Conservation (phyloP, 2,329 filamentous ascomycete species). For the Reticulascus tulasneorum region DNA sequence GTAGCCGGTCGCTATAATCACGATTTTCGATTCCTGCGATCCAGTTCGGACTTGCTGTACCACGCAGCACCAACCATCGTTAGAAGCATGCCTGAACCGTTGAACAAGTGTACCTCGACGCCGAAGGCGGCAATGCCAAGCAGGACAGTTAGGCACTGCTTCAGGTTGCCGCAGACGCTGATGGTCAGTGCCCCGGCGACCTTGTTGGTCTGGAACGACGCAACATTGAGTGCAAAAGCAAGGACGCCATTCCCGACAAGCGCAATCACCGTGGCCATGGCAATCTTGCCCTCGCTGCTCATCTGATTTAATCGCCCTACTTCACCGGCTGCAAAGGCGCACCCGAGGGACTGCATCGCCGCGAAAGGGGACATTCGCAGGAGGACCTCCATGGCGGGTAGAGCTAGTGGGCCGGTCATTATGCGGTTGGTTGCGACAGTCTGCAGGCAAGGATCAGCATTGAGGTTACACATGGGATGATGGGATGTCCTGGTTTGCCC, state of each 20-base stretch:
- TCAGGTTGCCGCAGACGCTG: conserved; percentile 56
- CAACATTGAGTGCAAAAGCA: conserved; percentile 53
- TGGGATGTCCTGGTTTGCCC: too few species aligned
- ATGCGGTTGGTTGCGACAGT: conserved; percentile 62
- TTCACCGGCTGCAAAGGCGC: conserved; percentile 50
- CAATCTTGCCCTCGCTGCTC: conserved; percentile 29
- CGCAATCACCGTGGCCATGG: conserved; percentile 32
- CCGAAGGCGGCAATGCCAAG: conserved; percentile 51
- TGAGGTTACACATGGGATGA: conserved; percentile 1
- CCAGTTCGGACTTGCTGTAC: conserved; percentile 55
- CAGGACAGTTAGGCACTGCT: conserved; percentile 53
- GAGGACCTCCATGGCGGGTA: conserved; percentile 57
- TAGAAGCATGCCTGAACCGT: conserved; percentile 52
- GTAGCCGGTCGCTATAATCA: too few species aligned
- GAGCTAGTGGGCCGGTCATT: conserved; percentile 56
- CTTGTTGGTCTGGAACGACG: conserved; percentile 56
- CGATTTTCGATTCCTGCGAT: conserved; percentile 35
- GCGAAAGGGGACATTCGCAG: conserved; percentile 60
- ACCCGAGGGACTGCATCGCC: conserved; percentile 49
- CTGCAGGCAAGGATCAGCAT: conserved; percentile 19
- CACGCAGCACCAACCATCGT: conserved; percentile 52
- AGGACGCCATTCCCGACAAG: conserved; percentile 49
- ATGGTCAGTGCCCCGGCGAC: conserved; percentile 54
- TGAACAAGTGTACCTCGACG: conserved; percentile 44
- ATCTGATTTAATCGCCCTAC: conserved; percentile 35